Percentiles rank a stretch among this genome's conserved stretches.
Evolutionary conservation across 345 rosid genomes (phyloP).

Genomic region (Arabidopsis suecica): DNA sequence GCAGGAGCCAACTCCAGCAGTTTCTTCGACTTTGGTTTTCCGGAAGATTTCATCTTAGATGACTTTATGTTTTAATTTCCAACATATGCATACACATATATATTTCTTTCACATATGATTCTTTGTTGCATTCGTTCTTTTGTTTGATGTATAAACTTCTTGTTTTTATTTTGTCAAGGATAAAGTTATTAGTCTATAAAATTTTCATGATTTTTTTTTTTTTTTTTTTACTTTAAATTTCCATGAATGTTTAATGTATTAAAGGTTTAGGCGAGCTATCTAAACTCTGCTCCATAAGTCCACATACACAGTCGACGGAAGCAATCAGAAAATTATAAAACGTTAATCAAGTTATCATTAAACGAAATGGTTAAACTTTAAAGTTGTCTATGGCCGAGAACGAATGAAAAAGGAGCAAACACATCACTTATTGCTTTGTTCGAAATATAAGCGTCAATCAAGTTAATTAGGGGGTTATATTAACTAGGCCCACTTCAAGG

Average conservation of each 20-base stretch:
- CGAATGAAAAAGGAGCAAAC: not conserved
- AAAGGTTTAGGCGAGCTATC: not conserved
- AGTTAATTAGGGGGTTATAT: not conserved
- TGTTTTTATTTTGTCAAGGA: not conserved
- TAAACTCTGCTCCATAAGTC: not conserved
- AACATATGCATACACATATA: conserved; percentile 3
- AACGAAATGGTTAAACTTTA: not conserved
- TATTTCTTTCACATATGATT: conserved; percentile 8
- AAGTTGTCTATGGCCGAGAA: too few relatives aligned
- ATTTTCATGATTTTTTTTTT: too few relatives aligned
- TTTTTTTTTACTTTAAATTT: too few relatives aligned
- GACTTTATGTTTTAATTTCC: conserved; percentile 57
- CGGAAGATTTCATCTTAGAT: conserved; percentile 64
- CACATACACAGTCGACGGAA: not conserved
- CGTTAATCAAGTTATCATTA: not conserved
- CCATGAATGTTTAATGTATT: not conserved
- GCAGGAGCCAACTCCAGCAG: conserved; percentile 71
- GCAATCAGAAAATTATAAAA: not conserved
- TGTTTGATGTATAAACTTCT: conserved; percentile 24
- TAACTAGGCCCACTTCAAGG: not conserved
- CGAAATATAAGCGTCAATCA: not conserved
- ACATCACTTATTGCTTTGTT: not conserved
- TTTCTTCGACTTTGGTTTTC: conserved; percentile 78
- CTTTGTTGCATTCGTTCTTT: conserved; percentile 39
- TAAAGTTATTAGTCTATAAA: not conserved